Percentiles rank a stretch among this genome's conserved stretches.
Evolutionary conservation across 2,329 filamentous ascomycete genomes (phyloP).

Genomic region (Penicillium sp.): DNA sequence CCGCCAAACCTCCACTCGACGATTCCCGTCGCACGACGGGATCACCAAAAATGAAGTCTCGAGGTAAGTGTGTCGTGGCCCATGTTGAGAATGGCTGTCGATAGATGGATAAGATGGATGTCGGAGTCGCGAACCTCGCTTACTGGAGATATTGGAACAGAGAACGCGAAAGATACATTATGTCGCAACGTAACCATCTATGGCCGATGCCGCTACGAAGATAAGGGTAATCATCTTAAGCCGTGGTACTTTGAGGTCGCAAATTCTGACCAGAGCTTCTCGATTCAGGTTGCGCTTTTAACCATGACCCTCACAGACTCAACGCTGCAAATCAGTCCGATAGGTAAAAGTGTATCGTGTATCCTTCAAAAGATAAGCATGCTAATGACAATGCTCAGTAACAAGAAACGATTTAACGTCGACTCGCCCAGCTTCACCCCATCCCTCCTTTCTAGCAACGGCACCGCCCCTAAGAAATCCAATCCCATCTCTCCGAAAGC

Average conservation of each 20-base stretch:
- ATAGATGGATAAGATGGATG: constrained; percentile 8
- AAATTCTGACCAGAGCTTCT: constrained; percentile 3
- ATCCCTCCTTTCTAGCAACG: constrained; percentile 40
- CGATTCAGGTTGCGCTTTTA: constrained; percentile 68
- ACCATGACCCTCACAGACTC: constrained; percentile 69
- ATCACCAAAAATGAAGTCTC: constrained; percentile 46
- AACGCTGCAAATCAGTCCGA: constrained; percentile 39
- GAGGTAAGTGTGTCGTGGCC: constrained; percentile 37
- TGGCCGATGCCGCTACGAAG: constrained; percentile 86
- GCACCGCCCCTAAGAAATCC: constrained; percentile 55
- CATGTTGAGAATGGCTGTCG: background rate
- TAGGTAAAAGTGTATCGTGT: constrained; percentile 29
- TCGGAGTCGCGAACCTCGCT: constrained; percentile 2
- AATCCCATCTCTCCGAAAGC: constrained; percentile 78
- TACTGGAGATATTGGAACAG: constrained; percentile 37
- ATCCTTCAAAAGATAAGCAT: background rate
- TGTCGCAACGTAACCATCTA: constrained; percentile 93
- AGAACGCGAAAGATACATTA: constrained; percentile 77
- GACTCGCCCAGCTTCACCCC: constrained; percentile 96
- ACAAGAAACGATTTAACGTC: constrained; percentile 77
- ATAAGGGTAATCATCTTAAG: constrained; percentile 56
- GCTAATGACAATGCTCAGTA: constrained; percentile 14
- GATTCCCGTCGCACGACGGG: constrained; percentile 43
- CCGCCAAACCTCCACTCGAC: constrained; percentile 41
- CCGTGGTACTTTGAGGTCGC: background rate